Conservation (phyloP, 208 protist species). For the Zelonia costaricensis region DNA sequence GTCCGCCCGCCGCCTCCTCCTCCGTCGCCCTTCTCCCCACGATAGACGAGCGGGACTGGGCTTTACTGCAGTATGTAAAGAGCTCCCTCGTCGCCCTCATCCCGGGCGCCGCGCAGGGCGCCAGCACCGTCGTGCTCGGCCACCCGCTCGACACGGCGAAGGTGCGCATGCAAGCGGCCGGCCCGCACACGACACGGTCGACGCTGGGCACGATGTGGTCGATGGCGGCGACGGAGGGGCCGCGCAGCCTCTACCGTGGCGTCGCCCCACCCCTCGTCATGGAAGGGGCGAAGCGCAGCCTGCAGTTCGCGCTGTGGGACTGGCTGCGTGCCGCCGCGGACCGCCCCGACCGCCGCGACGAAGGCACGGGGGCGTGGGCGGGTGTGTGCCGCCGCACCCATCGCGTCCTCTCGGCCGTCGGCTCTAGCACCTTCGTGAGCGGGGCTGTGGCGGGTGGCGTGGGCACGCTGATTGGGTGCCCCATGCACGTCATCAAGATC, state of each 20-base stretch:
- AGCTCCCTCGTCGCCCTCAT: conserved; percentile 40
- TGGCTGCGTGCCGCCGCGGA: conserved; percentile 30
- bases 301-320: conserved; percentile 89
- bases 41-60: conserved; percentile 4
- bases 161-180: conserved; percentile 83
- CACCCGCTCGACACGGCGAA: conserved; percentile 92
- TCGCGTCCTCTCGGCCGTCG: conserved; percentile 20
- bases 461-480: conserved; percentile 87
- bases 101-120: conserved; percentile 80
- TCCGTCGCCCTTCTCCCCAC: not conserved
- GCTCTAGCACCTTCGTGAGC: conserved; percentile 56
- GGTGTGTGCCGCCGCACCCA: conserved; percentile 2
- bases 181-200: conserved; percentile 41
- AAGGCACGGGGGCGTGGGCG: not conserved
- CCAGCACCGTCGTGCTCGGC: conserved; percentile 63
- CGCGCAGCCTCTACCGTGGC: conserved; percentile 82
- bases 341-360: not conserved
- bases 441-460: conserved; percentile 76
- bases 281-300: conserved; percentile 77
- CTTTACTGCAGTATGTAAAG: conserved; percentile 8
- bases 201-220: conserved; percentile 52
- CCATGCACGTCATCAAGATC: conserved; percentile 91
- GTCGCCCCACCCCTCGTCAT: conserved; percentile 78
- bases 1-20: not conserved
- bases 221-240: conserved; percentile 63